Conservation (phyloP, 169 alveolate species). For the Plasmodium blacklocki region DNA sequence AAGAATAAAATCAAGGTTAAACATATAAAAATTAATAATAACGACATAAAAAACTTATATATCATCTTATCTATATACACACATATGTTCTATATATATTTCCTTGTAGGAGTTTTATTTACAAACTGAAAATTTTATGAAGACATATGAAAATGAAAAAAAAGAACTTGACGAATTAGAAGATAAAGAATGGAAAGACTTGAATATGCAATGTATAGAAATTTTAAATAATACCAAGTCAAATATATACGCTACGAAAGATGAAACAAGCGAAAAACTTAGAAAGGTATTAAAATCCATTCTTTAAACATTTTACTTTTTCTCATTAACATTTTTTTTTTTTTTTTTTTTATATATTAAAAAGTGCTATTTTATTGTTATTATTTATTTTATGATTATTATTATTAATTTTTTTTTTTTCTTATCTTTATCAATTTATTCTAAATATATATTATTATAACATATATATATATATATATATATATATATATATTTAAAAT, state of each 20-base stretch:
- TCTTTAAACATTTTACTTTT: neutral
- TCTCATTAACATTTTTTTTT: neutral
- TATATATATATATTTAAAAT: too few relatives aligned
- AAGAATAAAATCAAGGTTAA: slow-evolving; percentile 55
- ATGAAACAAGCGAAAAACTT: slow-evolving; percentile 60
- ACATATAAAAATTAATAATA: neutral
- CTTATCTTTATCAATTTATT: too few relatives aligned
- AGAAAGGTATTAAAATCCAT: slow-evolving; percentile 50
- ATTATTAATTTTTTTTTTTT: too few relatives aligned
- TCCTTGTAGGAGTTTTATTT: slow-evolving; percentile 32
- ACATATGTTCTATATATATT: neutral
- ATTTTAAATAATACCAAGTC: slow-evolving; percentile 43
- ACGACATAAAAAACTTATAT: too few relatives aligned
- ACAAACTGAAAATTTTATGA: slow-evolving; percentile 41
- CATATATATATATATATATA: too few relatives aligned
- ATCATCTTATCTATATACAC: neutral
- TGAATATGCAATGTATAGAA: slow-evolving; percentile 47
- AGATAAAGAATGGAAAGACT: slow-evolving; percentile 60
- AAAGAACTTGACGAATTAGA: slow-evolving; percentile 57
- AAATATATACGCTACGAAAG: slow-evolving; percentile 37
- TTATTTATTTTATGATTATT: too few relatives aligned
- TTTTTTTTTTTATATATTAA: neutral
- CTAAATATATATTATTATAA: too few relatives aligned
- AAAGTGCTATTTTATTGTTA: too few relatives aligned
- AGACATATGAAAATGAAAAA: slow-evolving; percentile 45